phyloP scores from a whole-genome alignment of 805 yeast species.

The Wilhelminamyces savonicus region DNA sequence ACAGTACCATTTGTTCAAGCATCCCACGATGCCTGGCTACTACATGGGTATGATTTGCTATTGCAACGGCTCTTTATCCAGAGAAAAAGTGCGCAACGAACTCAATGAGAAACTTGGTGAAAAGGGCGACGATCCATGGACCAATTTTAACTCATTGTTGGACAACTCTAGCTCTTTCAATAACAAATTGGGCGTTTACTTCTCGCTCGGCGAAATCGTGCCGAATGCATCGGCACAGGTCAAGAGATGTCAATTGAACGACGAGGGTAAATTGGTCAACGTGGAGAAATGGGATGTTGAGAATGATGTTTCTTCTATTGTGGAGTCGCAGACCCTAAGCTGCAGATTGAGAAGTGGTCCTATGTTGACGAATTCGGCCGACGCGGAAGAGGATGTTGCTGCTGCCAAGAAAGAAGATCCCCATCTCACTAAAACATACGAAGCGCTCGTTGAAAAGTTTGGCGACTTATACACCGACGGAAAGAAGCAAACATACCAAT shows the following conservation, averaged over 20 bases:
- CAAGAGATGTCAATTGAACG: slow-evolving; percentile 42
- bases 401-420: too few relatives aligned
- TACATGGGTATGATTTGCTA: slow-evolving; percentile 96
- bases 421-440: slow-evolving; percentile 14
- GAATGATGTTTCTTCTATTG: slow-evolving; percentile 66
- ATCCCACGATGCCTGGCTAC: slow-evolving; percentile 69
- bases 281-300: slow-evolving; percentile 40
- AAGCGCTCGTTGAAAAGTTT: slow-evolving; percentile 22
- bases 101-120: slow-evolving; percentile 41
- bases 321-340: slow-evolving; percentile 82
- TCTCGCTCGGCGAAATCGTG: slow-evolving; percentile 86
- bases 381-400: slow-evolving; percentile 1
- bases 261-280: slow-evolving; percentile 16
- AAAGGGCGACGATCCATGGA: slow-evolving; percentile 44
- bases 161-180: slow-evolving; percentile 30
- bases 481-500: slow-evolving; percentile 34
- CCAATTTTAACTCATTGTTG: slow-evolving; percentile 50
- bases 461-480: slow-evolving; percentile 47
- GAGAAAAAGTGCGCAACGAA: slow-evolving; percentile 67
- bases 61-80: slow-evolving; percentile 83
- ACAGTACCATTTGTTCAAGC: slow-evolving; percentile 78
- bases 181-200: slow-evolving; percentile 65
- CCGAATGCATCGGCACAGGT: slow-evolving; percentile 71
- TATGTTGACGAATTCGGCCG: slow-evolving; percentile 38
- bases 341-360: slow-evolving; percentile 79